Base-by-base conservation (phyloP, 2,329 filamentous ascomycete genomes). In the Colletotrichum musae region DNA sequence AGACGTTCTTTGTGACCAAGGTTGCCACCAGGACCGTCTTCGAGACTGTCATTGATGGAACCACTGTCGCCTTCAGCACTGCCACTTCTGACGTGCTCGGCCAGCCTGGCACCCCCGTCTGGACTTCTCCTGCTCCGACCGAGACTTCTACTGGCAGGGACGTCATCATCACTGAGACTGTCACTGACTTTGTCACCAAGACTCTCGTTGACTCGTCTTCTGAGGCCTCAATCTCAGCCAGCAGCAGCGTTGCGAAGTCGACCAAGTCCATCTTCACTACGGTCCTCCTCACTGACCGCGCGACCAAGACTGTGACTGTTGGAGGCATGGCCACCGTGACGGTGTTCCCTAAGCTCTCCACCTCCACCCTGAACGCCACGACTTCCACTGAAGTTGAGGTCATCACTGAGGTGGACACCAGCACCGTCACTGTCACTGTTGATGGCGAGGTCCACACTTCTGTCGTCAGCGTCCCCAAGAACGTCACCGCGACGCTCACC, bases 401-500 rank as follows among this genome's bases (percentile, higher is more conserved):
- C 16, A 69, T 75, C 69, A 81, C 79, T 18, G 56, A 75, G 59
- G 73, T 77, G 32, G 72, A 79, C 53, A 41, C 53, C 59, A 56
- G 21, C 61, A 81, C 79, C 41, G 72, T 75, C 56, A 80, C 77
- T 26, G 45, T 63, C 60, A 72, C 71, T 4, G 12, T 66, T n/a
- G 71, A 54, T 41, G 77, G 76, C 21, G 66, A 74, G 39, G 32
- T 56, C 32, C 28, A 54, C 28, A 68, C 65, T 7, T 54, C 65
- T 21, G 41, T 53, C 18, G 60, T 59, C 28, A 59, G 50, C 16
- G 64, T 67, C 36, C 32, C 52, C 26, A 56, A 65, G 58, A 75
- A 76, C 26, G 74, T 75, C 28, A 79, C 77, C 65, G 78, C 75
- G n/a, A 81, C 78, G 15, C 73, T 80, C 67, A 75, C 74, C 64